These are phyloP conservation scores for Suillus lakei DNA, from an alignment of 768 basidiomycete species.

Conservation along the genomic window DNA sequence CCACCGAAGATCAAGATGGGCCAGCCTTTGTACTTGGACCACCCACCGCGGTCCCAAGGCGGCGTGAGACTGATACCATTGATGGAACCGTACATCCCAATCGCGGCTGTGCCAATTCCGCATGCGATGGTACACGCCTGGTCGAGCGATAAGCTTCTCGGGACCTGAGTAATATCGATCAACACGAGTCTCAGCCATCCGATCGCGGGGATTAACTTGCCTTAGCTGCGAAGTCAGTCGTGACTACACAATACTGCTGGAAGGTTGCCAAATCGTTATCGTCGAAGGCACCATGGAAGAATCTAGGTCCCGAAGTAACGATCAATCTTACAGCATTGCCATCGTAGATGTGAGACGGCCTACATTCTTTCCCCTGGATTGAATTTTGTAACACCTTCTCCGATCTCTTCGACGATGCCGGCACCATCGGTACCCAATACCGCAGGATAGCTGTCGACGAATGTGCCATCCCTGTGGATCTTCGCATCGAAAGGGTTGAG, in stretches of 20 bases:
- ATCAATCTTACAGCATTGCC: constrained; percentile 24
- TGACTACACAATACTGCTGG: constrained; percentile 50
- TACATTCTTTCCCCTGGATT: constrained; percentile 59
- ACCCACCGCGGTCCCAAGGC: constrained; percentile 41
- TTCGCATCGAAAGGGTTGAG: constrained; percentile 62
- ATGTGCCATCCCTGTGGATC: constrained; percentile 45
- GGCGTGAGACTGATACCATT: constrained; percentile 46
- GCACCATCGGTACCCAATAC: constrained; percentile 55
- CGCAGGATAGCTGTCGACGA: constrained; percentile 47
- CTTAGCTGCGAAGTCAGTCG: constrained; percentile 46
- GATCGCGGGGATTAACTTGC: constrained; percentile 23
- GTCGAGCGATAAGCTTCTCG: constrained; percentile 50
- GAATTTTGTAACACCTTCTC: constrained; percentile 54
- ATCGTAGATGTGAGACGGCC: constrained; percentile 22
- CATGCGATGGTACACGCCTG: constrained; percentile 54
- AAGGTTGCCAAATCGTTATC: constrained; percentile 43
- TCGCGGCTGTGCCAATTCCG: constrained; percentile 51
- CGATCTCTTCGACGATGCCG: constrained; percentile 55
- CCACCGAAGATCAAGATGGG: constrained; percentile 56
- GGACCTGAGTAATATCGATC: constrained; percentile 41
- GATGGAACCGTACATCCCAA: constrained; percentile 50
- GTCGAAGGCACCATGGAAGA: constrained; percentile 45
- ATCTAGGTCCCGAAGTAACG: constrained; percentile 32
- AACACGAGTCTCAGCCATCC: background rate
- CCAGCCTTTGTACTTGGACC: constrained; percentile 46